Conservation (phyloP, 345 rosid species). For the Mallotus nudiflorus region DNA sequence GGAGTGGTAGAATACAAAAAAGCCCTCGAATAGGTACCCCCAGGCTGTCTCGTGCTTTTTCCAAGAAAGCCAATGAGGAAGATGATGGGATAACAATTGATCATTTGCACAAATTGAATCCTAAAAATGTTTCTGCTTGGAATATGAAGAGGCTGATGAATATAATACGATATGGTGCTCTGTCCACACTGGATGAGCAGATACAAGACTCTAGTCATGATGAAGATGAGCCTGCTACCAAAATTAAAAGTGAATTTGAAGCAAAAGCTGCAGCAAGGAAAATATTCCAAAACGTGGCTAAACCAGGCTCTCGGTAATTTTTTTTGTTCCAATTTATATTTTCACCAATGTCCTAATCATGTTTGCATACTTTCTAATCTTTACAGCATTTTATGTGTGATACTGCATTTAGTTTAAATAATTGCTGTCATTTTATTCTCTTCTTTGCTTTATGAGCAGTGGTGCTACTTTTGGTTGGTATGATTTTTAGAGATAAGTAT, state of each 20-base stretch:
- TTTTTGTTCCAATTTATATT: background rate
- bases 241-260: conserved; percentile 34
- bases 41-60: conserved; percentile 20
- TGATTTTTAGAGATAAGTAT: too few relatives aligned
- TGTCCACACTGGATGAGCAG: conserved; percentile 33
- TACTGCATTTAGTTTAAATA: background rate
- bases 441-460: background rate
- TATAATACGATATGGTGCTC: conserved; percentile 30
- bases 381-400: too few relatives aligned
- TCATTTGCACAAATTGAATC: conserved; percentile 34
- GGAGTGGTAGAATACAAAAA: conserved; percentile 30
- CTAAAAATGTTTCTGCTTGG: conserved; percentile 38
- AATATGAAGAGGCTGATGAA: conserved; percentile 41
- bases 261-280: conserved; percentile 36
- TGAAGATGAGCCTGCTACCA: conserved; percentile 33
- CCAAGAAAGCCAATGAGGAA: conserved; percentile 19
- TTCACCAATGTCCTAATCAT: background rate
- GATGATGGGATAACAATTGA: conserved; percentile 30
- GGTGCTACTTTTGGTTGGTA: too few relatives aligned
- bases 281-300: conserved; percentile 35
- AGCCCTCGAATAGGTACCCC: conserved; percentile 30
- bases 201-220: conserved; percentile 17
- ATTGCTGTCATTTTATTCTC: background rate
- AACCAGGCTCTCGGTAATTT: conserved; percentile 29
- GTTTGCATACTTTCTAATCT: background rate